Evolutionary conservation across 2,329 filamentous ascomycete species (phyloP).

Genomic region (Colletotrichum australisinense): DNA sequence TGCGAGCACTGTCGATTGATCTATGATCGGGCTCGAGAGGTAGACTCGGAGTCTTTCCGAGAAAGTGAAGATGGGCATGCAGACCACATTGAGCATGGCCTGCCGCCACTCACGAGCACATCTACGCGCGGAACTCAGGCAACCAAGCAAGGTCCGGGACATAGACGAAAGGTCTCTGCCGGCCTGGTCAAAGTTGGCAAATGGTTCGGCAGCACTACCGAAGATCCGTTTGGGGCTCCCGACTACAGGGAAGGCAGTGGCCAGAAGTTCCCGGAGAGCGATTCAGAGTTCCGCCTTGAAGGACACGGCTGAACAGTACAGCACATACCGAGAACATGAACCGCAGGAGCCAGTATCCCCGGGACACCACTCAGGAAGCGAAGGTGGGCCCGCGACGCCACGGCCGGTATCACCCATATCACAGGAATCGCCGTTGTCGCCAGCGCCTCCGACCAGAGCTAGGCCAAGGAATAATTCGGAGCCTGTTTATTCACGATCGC

Average conservation of each 20-base stretch:
- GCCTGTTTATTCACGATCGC: not conserved
- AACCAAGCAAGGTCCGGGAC: not conserved
- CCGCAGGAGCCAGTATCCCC: conserved; percentile 43
- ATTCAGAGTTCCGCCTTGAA: conserved; percentile 49
- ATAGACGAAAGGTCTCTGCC: conserved; percentile 54
- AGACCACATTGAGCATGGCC: not conserved
- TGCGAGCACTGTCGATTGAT: conserved; percentile 15
- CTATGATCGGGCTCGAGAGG: not conserved
- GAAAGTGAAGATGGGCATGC: not conserved
- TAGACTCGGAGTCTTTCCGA: not conserved
- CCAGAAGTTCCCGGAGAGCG: conserved; percentile 67
- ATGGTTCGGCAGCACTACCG: conserved; percentile 58
- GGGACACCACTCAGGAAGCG: conserved; percentile 18
- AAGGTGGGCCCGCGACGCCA: not conserved
- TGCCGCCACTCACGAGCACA: not conserved
- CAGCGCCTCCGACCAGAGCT: not conserved
- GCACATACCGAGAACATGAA: conserved; percentile 45
- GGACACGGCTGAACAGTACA: conserved; percentile 53
- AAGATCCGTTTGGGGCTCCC: conserved; percentile 59
- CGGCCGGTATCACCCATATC: conserved; percentile 4
- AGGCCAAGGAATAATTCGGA: not conserved
- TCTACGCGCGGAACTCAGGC: not conserved
- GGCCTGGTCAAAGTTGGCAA: conserved; percentile 55
- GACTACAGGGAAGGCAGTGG: conserved; percentile 62
- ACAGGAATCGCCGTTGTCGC: conserved; percentile 1